phyloP scores from a whole-genome alignment of 306 rosid genomes.

The Lotus japonicus region DNA sequence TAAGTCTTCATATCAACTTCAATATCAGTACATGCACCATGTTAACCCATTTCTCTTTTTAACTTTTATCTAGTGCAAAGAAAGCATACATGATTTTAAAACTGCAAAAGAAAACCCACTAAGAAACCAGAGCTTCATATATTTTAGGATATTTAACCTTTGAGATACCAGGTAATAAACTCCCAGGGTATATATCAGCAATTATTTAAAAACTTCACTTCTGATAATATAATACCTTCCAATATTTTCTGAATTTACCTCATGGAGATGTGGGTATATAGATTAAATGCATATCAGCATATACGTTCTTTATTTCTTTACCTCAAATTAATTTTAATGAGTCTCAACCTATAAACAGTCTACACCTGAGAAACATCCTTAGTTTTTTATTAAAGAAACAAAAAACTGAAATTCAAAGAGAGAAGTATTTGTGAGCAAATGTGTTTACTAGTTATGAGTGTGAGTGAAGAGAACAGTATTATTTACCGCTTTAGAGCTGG shows the following conservation, averaged over 20 bases:
- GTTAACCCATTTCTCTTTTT: not conserved
- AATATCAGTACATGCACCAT: not conserved
- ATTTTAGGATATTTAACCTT: not conserved
- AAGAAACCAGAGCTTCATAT: not conserved
- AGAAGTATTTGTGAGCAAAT: not conserved
- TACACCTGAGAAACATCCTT: slow-evolving; percentile 1
- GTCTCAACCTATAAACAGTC: slow-evolving; percentile 2
- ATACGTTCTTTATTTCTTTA: not conserved
- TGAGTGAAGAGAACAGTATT: not conserved
- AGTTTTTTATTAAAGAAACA: not conserved
- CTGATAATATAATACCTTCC: not conserved
- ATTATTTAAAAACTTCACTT: not conserved
- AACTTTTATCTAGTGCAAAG: not conserved
- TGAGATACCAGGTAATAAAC: not conserved
- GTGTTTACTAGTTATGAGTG: not conserved
- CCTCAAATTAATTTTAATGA: not conserved
- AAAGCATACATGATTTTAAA: not conserved
- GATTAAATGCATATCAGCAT: not conserved
- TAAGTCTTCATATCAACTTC: not conserved
- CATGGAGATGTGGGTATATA: not conserved
- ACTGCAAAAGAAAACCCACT: not conserved
- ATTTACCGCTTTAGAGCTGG: slow-evolving; percentile 55
- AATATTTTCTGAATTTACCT: not conserved
- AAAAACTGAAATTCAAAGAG: not conserved
- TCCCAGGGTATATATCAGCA: not conserved